Percentiles rank a stretch among this genome's conserved stretches.
Conservation (phyloP, 495 filamentous ascomycete species). For the Jackrogersella multiformis region DNA sequence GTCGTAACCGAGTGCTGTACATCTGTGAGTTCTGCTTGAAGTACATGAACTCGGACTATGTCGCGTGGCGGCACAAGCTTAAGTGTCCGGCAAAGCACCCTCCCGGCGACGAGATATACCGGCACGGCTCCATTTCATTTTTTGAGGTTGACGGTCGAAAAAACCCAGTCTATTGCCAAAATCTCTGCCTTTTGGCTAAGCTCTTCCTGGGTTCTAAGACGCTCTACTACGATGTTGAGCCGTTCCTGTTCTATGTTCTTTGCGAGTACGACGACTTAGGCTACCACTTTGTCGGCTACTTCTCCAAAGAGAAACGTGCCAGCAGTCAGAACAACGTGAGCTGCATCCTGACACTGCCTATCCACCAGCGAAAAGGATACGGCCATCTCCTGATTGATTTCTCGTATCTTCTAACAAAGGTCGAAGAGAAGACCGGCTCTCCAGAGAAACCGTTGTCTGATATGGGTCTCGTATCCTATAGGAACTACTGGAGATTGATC, state of each 20-base stretch:
- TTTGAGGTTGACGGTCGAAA: slow-evolving; percentile 98
- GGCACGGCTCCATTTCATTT: slow-evolving; percentile 90
- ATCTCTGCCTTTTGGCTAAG: slow-evolving; percentile 94
- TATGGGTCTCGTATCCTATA: slow-evolving; percentile 95
- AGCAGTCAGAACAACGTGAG: slow-evolving; percentile 96
- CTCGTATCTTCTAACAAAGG: slow-evolving; percentile 92
- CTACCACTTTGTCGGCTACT: slow-evolving; percentile 98
- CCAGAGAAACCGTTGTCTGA: slow-evolving; percentile 98
- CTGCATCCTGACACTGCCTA: slow-evolving; percentile 94
- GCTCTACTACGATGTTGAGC: slow-evolving; percentile 97
- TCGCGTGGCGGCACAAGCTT: slow-evolving; percentile 96
- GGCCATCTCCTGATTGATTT: slow-evolving; percentile 97
- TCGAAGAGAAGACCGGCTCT: slow-evolving; percentile 93
- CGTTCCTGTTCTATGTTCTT: slow-evolving; percentile 98
- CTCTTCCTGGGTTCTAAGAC: slow-evolving; percentile 97
- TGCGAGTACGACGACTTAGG: slow-evolving; percentile 93
- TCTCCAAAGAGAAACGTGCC: slow-evolving; percentile 98
- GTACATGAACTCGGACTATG: slow-evolving; percentile 99
- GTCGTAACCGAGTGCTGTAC: slow-evolving; percentile 90
- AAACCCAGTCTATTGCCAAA: slow-evolving; percentile 97
- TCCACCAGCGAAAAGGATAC: slow-evolving; percentile 96
- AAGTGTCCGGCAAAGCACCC: slow-evolving; percentile 97
- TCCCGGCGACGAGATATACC: slow-evolving; percentile 96
- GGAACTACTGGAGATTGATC: slow-evolving; percentile 93
- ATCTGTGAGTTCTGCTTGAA: slow-evolving; percentile 99